Conservation (phyloP, 2,329 filamentous ascomycete species). For the Clarireedia homoeocarpa region DNA sequence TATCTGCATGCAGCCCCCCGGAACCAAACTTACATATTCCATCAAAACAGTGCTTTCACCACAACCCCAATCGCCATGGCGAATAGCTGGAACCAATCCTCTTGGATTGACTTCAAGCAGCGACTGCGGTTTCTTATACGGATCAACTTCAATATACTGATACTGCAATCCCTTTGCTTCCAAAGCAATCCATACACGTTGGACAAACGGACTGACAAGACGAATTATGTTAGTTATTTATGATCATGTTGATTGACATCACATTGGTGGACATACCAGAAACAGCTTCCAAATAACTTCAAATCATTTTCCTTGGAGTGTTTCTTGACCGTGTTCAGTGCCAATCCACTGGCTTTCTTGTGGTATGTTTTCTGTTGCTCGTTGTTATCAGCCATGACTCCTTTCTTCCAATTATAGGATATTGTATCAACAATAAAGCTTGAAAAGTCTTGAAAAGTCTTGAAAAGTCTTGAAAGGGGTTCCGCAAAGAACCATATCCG, state of each 20-base stretch:
- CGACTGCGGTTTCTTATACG: conserved; percentile 63
- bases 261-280: conserved; percentile 53
- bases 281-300: conserved; percentile 76
- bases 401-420: not conserved
- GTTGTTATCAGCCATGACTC: conserved; percentile 28
- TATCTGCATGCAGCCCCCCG: not conserved
- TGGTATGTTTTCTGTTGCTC: conserved; percentile 60
- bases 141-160: conserved; percentile 81
- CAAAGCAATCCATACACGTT: conserved; percentile 82
- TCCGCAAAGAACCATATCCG: no score
- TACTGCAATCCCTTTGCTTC: conserved; percentile 73
- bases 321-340: conserved; percentile 59
- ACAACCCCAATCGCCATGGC: conserved; percentile 73
- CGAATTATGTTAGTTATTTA: conserved; percentile 7
- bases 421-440: not conserved
- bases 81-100: conserved; percentile 67
- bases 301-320: conserved; percentile 64
- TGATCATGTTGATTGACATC: conserved; percentile 12
- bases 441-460: not conserved
- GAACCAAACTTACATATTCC: conserved; percentile 59
- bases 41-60: conserved; percentile 76
- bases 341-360: conserved; percentile 64
- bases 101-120: conserved; percentile 69
- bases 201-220: conserved; percentile 60
- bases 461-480: not conserved